Base-by-base conservation (phyloP, 2,329 filamentous ascomycete genomes). In the Nannizziopsis arthrosporioides region DNA sequence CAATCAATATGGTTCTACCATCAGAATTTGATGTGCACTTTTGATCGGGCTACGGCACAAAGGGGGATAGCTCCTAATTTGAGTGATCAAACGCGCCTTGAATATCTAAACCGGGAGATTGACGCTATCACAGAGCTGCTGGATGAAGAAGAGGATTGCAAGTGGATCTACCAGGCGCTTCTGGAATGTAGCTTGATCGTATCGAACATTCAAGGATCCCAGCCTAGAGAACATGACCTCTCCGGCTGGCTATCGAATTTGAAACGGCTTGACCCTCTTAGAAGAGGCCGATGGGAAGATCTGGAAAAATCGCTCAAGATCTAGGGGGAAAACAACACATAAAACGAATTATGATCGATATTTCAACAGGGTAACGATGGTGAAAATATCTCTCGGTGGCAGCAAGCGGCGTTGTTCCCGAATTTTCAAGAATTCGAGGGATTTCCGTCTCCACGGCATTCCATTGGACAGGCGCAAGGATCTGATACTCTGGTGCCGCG, bases 1-100 rank as follows among this genome's bases (percentile, higher is more conserved):
- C 90, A 96, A 62, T 94, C 88, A 14, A 73, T 95, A 5, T 98
- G 92, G 89, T 94, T 93, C 65, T 96, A 98, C 61, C 88, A 96
- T 63, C 84, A 92, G 57, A 94, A 83, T 59, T 71, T 95, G 49
- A 80, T 95, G 68, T 76, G 80, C 51, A 83, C 81, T 59, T 70
- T 84, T 57, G 70, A 75, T 45, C 73, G 71, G 58, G 69, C 67
- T 42, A 11, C 53, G 15, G 48, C 53, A 17, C 61, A 68, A 2
- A 68, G 73, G 15, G 76, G 76, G 8, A 83, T 94, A 56, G 75
- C 81, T 11, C 78, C 79, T 0, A 72, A 77, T 34, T 68, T 94
- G 27, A 73, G 73, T 1, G 62, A 70, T 5, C 67, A 74, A 7
- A 78, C 90, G 48, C 78, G 84, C 42, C 62, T 78, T 31, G 64